Evolutionary conservation across 2,329 filamentous ascomycete genomes (phyloP), one percentile per base, ranked within the genome.

Genomic region (Talaromyces sp.): DNA sequence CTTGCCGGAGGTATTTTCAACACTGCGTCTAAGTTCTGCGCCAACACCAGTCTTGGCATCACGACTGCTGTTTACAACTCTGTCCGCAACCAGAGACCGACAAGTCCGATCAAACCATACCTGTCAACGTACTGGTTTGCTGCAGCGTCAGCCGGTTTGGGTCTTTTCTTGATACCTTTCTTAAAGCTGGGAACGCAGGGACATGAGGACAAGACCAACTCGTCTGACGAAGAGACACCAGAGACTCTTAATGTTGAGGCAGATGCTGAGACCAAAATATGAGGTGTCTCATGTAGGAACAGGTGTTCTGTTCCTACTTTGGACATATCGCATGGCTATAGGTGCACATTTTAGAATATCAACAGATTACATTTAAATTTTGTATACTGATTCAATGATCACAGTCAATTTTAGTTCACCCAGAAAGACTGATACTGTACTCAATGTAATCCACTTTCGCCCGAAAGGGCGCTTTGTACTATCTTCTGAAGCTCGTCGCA

Each of bases 1-100:
- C 83, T 90, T 16, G 88, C 87, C 0, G 87, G 88, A 8, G 87
- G 87, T 1, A 85, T 91, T 49, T 87, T 90, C 70, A 89, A 90
- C 73, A 90, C 89, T 3, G 81, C 88, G 19, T 85, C 86, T 47
- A 83, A 87, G 64, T 78, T 90, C 3, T 84, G 83, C 60, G 82
- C 82, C 60, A 87, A 87, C 0, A 76, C 88, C 1, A 85, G 86
- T 3, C 82, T 89, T 63, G 87, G 86, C 0, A 82, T 90, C 59
- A 83, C 86, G 3, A 89, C 87, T 0, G 87, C 87, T 0, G 80
- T 75, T 22, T 67, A 70, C 39, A 70, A 69, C 65, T 67, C 72
- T 3, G 62, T 73, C 9, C 63, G 67, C 64, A 52, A 70, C 67
- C 69, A 71, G 66, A 4, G 60, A 61, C 14, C 67, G 66, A 8